Base-by-base conservation (phyloP, 306 rosid species). In the Vigna hirtella region DNA sequence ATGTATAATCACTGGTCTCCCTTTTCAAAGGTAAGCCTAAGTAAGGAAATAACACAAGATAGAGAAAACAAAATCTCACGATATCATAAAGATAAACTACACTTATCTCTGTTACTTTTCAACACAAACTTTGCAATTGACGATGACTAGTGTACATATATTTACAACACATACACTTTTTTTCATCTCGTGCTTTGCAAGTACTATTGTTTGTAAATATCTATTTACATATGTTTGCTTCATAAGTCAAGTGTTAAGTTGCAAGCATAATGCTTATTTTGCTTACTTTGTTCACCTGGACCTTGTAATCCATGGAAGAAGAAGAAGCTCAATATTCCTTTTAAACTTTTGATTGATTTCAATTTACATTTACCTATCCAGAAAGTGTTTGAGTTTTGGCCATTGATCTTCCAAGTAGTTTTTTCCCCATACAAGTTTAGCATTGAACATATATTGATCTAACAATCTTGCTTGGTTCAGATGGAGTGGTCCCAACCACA, bases 401-500 rank as follows among this genome's bases (percentile, higher is more conserved):
- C 68, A 14, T 75, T 56, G 72, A 49, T 73, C 56, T 71, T 79
- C 17, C 1, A 10, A 49, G 17, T 24, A 76, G 66, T 15, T 34
- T 40, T 36, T 7, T 4, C 50, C 26, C 26, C 72, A 59, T 71
- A 72, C 77, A 48, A 82, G 50, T 74, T 48, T 83, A 77, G 48
- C 70, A 59, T 72, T 76, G 66, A 74, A 26, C 32, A 30, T 40
- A 63, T 76, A 67, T 77, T 55, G 70, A 47, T 68, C 72, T 78
- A 73, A 78, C 61, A 28, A 53, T 52, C 71, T 63, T 30, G 48
- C 62, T 63, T 83, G 76, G 73, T 81, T 83, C 90, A 91, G 99
- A 81, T 87, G 98, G 98, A 96, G 80, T 96, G 99, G 99, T 96
- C 99, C 58, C 97, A 88, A 77, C 99, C 99, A 57, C 87, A 90